Conservation (phyloP, 768 basidiomycete genomes). For the Hygrocybe coccinea region DNA sequence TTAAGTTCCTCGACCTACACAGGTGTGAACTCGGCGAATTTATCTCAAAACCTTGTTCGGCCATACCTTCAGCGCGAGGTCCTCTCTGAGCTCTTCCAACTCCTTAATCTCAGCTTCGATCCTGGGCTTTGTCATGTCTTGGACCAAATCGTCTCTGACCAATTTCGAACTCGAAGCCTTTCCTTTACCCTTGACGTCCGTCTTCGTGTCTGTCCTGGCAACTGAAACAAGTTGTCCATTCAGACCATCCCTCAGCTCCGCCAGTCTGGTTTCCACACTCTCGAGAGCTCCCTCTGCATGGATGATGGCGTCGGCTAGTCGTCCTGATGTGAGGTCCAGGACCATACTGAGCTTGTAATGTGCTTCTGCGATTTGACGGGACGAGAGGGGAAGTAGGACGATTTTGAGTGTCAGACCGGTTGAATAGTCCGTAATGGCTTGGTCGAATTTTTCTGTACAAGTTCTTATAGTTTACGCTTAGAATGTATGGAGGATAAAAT, state of each 20-base stretch:
- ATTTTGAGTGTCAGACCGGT: slow-evolving; percentile 70
- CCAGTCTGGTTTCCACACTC: slow-evolving; percentile 69
- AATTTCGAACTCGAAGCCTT: slow-evolving; percentile 50
- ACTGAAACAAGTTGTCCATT: slow-evolving; percentile 34
- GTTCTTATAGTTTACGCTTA: background rate
- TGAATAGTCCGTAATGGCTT: slow-evolving; percentile 85
- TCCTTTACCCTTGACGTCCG: slow-evolving; percentile 64
- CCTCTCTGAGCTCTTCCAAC: slow-evolving; percentile 65
- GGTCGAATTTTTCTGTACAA: slow-evolving; percentile 86
- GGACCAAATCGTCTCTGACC: slow-evolving; percentile 50
- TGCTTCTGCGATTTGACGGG: slow-evolving; percentile 87
- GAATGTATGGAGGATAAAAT: background rate
- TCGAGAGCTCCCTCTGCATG: slow-evolving; percentile 78
- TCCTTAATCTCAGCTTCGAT: slow-evolving; percentile 79
- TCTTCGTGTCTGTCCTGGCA: slow-evolving; percentile 26
- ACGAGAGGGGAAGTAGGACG: slow-evolving; percentile 74
- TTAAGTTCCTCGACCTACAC: slow-evolving; percentile 88
- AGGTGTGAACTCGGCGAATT: background rate
- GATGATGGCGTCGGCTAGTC: slow-evolving; percentile 72
- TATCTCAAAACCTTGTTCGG: background rate
- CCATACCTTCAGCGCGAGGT: slow-evolving; percentile 76
- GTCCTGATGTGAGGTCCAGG: slow-evolving; percentile 83
- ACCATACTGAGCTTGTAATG: slow-evolving; percentile 94
- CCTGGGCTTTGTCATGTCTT: slow-evolving; percentile 66
- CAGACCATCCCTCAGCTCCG: slow-evolving; percentile 49